Percentiles rank a stretch among this genome's conserved stretches.
Evolutionary conservation across 2,329 filamentous ascomycete genomes (phyloP).

Genomic region (Chaetothyriales sp.): DNA sequence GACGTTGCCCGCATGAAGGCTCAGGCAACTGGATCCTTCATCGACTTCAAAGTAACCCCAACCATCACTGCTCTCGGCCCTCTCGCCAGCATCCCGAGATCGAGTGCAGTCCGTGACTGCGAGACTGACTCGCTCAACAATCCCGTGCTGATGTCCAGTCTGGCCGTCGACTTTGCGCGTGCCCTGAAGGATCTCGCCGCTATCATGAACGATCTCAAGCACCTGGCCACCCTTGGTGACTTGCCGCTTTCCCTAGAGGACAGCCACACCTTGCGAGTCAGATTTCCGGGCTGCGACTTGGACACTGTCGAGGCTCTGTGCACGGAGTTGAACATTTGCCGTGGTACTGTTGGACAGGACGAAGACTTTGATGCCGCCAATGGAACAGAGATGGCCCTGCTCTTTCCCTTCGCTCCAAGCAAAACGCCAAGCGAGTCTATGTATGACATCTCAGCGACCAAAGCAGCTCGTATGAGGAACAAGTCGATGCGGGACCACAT

Average conservation of each 20-base stretch:
- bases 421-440: constrained; percentile 30
- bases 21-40: constrained; percentile 55
- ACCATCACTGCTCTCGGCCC: constrained; percentile 78
- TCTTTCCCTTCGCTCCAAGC: constrained; percentile 72
- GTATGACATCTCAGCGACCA: constrained; percentile 17
- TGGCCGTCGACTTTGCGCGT: constrained; percentile 77
- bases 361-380: constrained; percentile 52
- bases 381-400: constrained; percentile 58
- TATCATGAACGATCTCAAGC: constrained; percentile 66
- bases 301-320: constrained; percentile 70
- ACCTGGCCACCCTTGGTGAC: constrained; percentile 62
- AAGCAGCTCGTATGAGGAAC: constrained; percentile 17
- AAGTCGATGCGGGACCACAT: constrained; percentile 28
- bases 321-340: constrained; percentile 68
- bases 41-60: constrained; percentile 80
- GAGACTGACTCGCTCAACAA: constrained; percentile 51
- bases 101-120: constrained; percentile 11
- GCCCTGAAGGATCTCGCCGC: constrained; percentile 69
- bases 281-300: constrained; percentile 81
- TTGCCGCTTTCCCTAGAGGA: constrained; percentile 62
- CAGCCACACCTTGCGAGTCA: constrained; percentile 54
- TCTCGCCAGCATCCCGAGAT: constrained; percentile 31
- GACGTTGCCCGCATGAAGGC: constrained; percentile 27
- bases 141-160: constrained; percentile 66
- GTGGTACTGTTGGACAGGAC: constrained; percentile 68